Evolutionary conservation across 1,284 basidiomycete species (phyloP).

Genomic region (Boletellus deceptivus): DNA sequence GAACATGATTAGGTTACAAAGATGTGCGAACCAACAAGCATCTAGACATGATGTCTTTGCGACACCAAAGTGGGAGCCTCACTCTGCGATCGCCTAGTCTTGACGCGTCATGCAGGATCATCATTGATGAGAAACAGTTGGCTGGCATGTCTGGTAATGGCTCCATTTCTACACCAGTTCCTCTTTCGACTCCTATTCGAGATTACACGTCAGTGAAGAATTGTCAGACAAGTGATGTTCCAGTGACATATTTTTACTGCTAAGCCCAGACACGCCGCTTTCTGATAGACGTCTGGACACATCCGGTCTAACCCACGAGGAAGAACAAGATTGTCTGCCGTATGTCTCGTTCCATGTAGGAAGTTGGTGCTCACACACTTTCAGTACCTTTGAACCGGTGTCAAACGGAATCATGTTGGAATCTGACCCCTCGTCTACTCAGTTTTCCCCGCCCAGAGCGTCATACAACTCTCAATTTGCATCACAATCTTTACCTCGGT

Average conservation of each 20-base stretch:
- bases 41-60: conserved; percentile 5
- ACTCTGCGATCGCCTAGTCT: background rate
- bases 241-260: conserved; percentile 3
- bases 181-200: background rate
- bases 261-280: conserved; percentile 4
- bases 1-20: conserved; percentile 13
- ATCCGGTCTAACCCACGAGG: background rate
- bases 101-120: conserved; percentile 2
- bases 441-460: conserved; percentile 11
- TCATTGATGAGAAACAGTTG: background rate
- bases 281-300: background rate
- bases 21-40: background rate
- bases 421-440: background rate
- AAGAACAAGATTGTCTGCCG: conserved; percentile 24
- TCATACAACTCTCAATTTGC: conserved; percentile 17
- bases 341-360: conserved; percentile 5
- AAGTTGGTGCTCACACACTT: background rate
- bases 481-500: conserved; percentile 5
- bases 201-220: conserved; percentile 12
- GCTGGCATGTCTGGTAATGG: background rate
- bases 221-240: background rate
- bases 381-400: conserved; percentile 23
- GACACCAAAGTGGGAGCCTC: conserved; percentile 10
- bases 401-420: background rate
- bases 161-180: background rate